Base-by-base conservation (phyloP, 2,329 filamentous ascomycete genomes). In the Trematosphaeria pertusa region DNA sequence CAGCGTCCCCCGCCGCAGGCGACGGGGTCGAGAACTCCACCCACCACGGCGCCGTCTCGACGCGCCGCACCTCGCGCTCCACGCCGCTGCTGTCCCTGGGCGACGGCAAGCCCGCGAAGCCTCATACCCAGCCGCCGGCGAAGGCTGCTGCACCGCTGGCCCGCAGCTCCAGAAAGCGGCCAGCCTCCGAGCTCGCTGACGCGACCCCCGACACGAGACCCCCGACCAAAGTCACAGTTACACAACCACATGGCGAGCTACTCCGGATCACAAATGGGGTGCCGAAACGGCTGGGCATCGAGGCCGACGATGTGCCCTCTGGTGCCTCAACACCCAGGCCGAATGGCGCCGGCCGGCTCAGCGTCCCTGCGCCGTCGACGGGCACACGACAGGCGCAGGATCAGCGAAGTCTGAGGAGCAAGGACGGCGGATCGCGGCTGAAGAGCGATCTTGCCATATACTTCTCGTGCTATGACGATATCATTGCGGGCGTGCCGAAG, bases 381-480 rank as follows among this genome's bases (percentile, higher is more conserved):
- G 7, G 49, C 52, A 43, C 43, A 48, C 26, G 50, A 38, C 43
- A 55, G 46, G 26, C 38, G 38, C 54, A 85, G 50, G 86, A 89
- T 58, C 87, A 83, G 70, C 77, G 92, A 64, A 93, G 91, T 67
- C 77, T 97, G 69, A 84, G 93, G 53, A 96, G 91, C 41, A 89
- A 95, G 64, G 91, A 96, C 67, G 82, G 82, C 62, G 88, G 87
- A 9, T 87, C 87, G 40, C 82, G 90, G 59, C 87, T 91, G 74
- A 96, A 95, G 79, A 97, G 91, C 73, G 92, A 97, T 67, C 80
- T 97, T 51, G 87, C 91, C 28, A 83, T 85, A 37, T 97, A 96
- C 74, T 97, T 97, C 66, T 86, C 89, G 41, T 92, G 95, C 65
- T 97, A 96, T 72, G 92, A 97, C 73, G 90, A 96, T 69, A 84